Percentiles rank a stretch among this genome's conserved stretches.
These are phyloP conservation scores for Hymenoscyphus repandus DNA, from an alignment of 2,329 filamentous ascomycete genomes.

Conservation along the genomic window DNA sequence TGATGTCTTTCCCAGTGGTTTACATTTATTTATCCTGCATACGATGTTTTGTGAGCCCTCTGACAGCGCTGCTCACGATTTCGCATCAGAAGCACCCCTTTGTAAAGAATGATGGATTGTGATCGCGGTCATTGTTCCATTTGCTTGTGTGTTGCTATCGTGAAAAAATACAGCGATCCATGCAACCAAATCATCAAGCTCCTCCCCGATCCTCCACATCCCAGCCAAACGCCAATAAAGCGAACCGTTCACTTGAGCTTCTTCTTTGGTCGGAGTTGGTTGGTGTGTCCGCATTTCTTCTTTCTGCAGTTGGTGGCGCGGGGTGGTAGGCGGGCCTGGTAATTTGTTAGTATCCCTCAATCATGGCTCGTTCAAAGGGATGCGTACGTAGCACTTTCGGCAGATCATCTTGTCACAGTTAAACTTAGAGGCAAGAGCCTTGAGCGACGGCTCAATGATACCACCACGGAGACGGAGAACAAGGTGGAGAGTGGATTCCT, in stretches of 20 bases:
- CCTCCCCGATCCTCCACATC: conserved; percentile 13
- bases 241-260: conserved; percentile 84
- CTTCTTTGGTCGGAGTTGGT: conserved; percentile 99
- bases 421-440: conserved; percentile 98
- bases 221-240: conserved; percentile 30
- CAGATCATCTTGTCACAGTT: conserved; percentile 99
- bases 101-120: background rate
- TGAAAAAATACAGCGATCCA: conserved; percentile 24
- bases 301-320: conserved; percentile 99
- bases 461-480: conserved; percentile 98
- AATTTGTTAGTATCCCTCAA: conserved; percentile 20
- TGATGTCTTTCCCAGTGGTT: too few relatives aligned
- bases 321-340: conserved; percentile 78
- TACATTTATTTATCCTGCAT: too few relatives aligned
- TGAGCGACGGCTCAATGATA: conserved; percentile 98
- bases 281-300: conserved; percentile 99
- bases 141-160: conserved; percentile 22
- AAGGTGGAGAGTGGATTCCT: conserved; percentile 97
- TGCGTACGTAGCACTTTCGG: conserved; percentile 99
- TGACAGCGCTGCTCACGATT: background rate
- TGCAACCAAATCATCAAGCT: conserved; percentile 22
- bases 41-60: background rate
- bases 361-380: background rate
- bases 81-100: too few relatives aligned
- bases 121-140: conserved; percentile 16